Conservation (phyloP, 1,284 basidiomycete species). For the Chiua sp. region DNA sequence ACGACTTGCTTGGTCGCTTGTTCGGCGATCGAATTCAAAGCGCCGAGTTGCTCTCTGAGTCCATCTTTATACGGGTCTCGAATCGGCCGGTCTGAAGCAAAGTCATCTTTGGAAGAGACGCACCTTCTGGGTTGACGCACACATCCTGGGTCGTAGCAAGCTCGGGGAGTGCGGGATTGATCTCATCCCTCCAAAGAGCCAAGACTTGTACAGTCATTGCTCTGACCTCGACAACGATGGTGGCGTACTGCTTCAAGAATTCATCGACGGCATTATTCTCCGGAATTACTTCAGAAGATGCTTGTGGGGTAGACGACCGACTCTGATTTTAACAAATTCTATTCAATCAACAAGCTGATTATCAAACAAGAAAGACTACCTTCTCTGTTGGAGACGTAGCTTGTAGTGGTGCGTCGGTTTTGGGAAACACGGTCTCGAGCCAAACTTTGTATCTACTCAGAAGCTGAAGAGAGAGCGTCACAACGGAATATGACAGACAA, state of each 20-base stretch:
- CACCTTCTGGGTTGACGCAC: constrained; percentile 58
- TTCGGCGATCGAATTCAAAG: constrained; percentile 53
- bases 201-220: constrained; percentile 55
- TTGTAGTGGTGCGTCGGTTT: constrained; percentile 39
- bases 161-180: constrained; percentile 61
- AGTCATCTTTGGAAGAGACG: constrained; percentile 2
- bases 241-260: constrained; percentile 63
- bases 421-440: constrained; percentile 58
- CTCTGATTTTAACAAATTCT: constrained; percentile 26
- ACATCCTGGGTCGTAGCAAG: constrained; percentile 40
- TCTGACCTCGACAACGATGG: constrained; percentile 68
- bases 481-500: constrained; percentile 3
- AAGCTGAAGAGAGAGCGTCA: constrained; percentile 56
- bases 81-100: background rate
- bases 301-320: constrained; percentile 58
- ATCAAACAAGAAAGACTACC: constrained; percentile 15
- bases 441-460: constrained; percentile 80
- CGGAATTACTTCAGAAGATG: constrained; percentile 49
- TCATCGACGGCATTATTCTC: constrained; percentile 70
- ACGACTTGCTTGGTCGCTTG: constrained; percentile 70
- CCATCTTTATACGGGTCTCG: constrained; percentile 48
- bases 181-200: constrained; percentile 69
- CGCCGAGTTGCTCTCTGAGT: constrained; percentile 56
- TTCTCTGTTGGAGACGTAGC: constrained; percentile 35
- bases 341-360: background rate